Percentiles rank a stretch among this genome's conserved stretches.
Conservation (phyloP, 2,329 filamentous ascomycete species). For the Colletotrichum gigasporum region DNA sequence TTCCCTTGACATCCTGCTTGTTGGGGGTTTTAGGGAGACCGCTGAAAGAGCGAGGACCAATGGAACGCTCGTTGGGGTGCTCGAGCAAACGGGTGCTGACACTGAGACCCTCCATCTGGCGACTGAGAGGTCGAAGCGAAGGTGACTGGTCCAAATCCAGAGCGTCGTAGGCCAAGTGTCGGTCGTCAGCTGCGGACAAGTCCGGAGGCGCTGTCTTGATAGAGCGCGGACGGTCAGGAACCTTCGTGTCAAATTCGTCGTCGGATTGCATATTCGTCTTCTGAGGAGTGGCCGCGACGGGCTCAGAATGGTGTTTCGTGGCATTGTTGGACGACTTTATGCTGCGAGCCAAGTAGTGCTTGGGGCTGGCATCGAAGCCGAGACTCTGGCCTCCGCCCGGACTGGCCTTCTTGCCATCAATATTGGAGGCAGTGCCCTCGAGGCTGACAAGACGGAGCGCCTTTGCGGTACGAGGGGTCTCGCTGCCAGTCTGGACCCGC, state of each 20-base stretch:
- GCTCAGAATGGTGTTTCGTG: background rate
- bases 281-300: background rate
- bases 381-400: background rate
- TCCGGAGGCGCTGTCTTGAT: background rate
- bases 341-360: constrained; percentile 9
- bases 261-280: background rate
- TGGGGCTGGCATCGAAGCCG: constrained; percentile 12
- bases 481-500: background rate
- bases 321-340: background rate
- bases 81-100: background rate
- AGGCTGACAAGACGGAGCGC: background rate
- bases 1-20: background rate
- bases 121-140: constrained; percentile 1
- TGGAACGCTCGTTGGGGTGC: background rate
- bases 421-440: background rate
- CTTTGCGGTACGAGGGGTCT: constrained; percentile 11
- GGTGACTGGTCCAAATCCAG: constrained; percentile 6
- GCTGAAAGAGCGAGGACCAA: constrained; percentile 3
- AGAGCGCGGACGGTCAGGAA: constrained; percentile 7
- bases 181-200: background rate
- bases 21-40: background rate
- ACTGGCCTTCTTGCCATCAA: background rate
- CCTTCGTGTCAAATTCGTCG: background rate
- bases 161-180: background rate
- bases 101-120: constrained; percentile 7